A percentile compares a stretch with the other conserved stretches of the same genome.
Evolutionary conservation across 1,284 basidiomycete genomes (phyloP).

Genomic region (Puccinia hordei): DNA sequence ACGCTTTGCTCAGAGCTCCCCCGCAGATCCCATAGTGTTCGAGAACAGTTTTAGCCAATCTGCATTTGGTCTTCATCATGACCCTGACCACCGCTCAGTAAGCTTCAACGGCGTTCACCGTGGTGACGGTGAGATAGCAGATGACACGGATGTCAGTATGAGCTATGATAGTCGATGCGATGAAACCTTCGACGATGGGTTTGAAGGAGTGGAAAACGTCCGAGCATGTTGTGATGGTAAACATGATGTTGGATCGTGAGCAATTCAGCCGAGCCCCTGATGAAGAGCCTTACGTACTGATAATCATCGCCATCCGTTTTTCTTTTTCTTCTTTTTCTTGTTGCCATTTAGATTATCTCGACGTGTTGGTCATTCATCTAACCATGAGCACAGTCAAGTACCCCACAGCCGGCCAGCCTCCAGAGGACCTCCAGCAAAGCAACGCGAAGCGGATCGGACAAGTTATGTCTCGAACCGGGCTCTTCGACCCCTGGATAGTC

Average conservation of each 20-base stretch:
- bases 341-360: conserved; percentile 29
- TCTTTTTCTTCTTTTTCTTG: not conserved
- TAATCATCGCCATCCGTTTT: not conserved
- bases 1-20: conserved; percentile 1
- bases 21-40: not conserved
- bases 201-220: conserved; percentile 91
- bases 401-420: conserved; percentile 27
- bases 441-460: not conserved
- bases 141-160: conserved; percentile 58
- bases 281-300: conserved; percentile 29
- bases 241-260: conserved; percentile 66
- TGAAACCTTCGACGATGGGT: conserved; percentile 72
- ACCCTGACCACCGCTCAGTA: conserved; percentile 62
- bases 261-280: conserved; percentile 43
- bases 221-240: conserved; percentile 85
- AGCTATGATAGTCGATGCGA: conserved; percentile 62
- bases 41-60: conserved; percentile 52
- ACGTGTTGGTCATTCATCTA: conserved; percentile 23
- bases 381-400: conserved; percentile 8
- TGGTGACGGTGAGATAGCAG: conserved; percentile 68
- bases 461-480: conserved; percentile 14
- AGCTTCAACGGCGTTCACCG: conserved; percentile 56
- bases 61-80: conserved; percentile 52
- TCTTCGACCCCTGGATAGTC: conserved; percentile 28
- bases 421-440: not conserved